phyloP scores from a whole-genome alignment of 192 early-diverging fungal species.

The Chytriomyces hyalinus region DNA sequence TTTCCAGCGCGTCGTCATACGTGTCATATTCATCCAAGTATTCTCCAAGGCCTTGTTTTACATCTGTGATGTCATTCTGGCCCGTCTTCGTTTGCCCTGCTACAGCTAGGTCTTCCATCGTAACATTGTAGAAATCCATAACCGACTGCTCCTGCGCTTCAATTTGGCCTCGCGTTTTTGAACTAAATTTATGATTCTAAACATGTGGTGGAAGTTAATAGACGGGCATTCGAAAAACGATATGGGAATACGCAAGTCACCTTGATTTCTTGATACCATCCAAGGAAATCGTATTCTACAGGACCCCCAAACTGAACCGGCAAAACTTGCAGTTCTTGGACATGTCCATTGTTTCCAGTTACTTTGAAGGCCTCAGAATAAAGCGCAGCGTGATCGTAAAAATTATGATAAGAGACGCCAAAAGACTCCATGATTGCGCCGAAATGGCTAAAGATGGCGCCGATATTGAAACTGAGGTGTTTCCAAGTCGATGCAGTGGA shows the following conservation, averaged over 20 bases:
- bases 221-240: too few relatives aligned
- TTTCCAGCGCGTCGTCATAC: too few relatives aligned
- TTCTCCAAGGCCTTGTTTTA: too few relatives aligned
- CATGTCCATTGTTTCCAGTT: neutral
- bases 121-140: neutral
- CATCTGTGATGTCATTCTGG: too few relatives aligned
- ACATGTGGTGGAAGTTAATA: too few relatives aligned
- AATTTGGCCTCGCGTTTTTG: neutral
- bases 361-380: neutral
- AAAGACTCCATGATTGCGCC: constrained; percentile 8
- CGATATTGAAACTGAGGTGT: neutral
- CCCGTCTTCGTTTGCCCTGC: too few relatives aligned
- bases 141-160: neutral
- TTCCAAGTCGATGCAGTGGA: neutral
- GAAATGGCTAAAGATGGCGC: constrained; percentile 8
- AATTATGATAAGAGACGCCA: neutral
- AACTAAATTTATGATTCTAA: neutral
- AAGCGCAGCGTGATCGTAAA: neutral
- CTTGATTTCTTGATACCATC: neutral
- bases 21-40: too few relatives aligned
- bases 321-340: neutral
- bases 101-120: neutral
- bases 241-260: neutral
- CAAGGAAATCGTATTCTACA: neutral
- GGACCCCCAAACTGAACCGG: constrained; percentile 1